Base-by-base conservation (phyloP, 2,329 filamentous ascomycete species). In the Colletotrichum acutatum region DNA sequence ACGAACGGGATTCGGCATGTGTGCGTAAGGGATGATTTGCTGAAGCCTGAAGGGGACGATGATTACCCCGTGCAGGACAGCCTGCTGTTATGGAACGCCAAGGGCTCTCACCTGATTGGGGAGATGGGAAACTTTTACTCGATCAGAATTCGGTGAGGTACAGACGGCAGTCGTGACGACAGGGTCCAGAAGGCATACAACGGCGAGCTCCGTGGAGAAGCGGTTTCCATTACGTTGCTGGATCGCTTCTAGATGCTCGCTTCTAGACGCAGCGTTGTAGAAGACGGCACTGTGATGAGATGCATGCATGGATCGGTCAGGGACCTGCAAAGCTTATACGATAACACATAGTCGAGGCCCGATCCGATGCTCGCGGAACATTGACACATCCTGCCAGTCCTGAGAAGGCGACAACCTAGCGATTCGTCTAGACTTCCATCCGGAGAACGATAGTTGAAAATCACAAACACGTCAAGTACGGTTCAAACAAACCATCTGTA, bases 221-320 rank as follows among this genome's bases (percentile, higher is more conserved):
- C 12, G 26, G 28, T 70, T 66, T 70, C n/a, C 60, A 66, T 70
- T 66, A 72, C 66, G 66, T 72, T 67, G 46, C 34, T 66, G 9
- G 46, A 42, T 65, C 59, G 42, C n/a, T 54, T 28, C 58, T 14
- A 49, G 56, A n/a, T 28, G 64, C 24, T 64, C 63, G 28, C 19
- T 54, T 28, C 57, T 19, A 46, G 42, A n/a, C 22, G 64, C 26
- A 49, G 68, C 56, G 26, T 26, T 12, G 26, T 19, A 26, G 26
- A 26, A 56, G 49, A 32, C 30, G n/a, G 19, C 46, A 49, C 37
- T 46, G 59, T 42, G 66, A 66, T 65, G 32, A 34, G 32, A 34
- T 32, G 60, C 54, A 52, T 22, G 49, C 60, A 72, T 60, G 70
- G 70, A 57, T 66, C 60, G 26, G 53, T 28, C 59, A 64, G 60